Percentiles rank a stretch among this genome's conserved stretches.
Evolutionary conservation across 176 grass and related monocot species (phyloP).

Genomic region (Oropetium thomaeum): DNA sequence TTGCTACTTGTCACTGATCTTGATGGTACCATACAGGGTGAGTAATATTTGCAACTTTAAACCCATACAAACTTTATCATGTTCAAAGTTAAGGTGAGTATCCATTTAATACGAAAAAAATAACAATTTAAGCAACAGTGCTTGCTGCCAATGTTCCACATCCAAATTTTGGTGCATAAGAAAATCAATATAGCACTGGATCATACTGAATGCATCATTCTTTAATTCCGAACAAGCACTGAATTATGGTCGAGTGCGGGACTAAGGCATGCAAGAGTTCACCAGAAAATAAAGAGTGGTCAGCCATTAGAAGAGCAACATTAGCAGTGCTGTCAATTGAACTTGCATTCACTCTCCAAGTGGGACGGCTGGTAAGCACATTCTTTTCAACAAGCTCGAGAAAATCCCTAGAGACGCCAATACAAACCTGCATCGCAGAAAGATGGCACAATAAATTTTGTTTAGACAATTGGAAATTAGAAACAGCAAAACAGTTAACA

Average conservation of each 20-base stretch:
- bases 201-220: background rate
- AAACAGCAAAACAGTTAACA: slow-evolving; percentile 1
- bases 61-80: background rate
- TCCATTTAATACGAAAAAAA: background rate
- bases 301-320: slow-evolving; percentile 78
- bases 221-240: background rate
- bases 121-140: background rate
- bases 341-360: slow-evolving; percentile 69
- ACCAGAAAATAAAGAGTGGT: slow-evolving; percentile 81
- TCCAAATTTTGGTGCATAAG: background rate
- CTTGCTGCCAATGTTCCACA: slow-evolving; percentile 17
- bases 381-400: slow-evolving; percentile 65
- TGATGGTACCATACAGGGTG: slow-evolving; percentile 12
- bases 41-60: slow-evolving; percentile 13
- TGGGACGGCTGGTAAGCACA: slow-evolving; percentile 52
- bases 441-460: slow-evolving; percentile 1
- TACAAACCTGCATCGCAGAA: slow-evolving; percentile 48
- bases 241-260: background rate
- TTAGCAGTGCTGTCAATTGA: slow-evolving; percentile 51
- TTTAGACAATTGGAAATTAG: background rate
- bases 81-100: background rate
- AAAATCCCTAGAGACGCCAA: slow-evolving; percentile 64
- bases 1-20: background rate
- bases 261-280: slow-evolving; percentile 28
- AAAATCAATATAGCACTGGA: background rate